Base-by-base conservation (phyloP, 257 asterid genomes). In the Lithospermum erythrorhizon region DNA sequence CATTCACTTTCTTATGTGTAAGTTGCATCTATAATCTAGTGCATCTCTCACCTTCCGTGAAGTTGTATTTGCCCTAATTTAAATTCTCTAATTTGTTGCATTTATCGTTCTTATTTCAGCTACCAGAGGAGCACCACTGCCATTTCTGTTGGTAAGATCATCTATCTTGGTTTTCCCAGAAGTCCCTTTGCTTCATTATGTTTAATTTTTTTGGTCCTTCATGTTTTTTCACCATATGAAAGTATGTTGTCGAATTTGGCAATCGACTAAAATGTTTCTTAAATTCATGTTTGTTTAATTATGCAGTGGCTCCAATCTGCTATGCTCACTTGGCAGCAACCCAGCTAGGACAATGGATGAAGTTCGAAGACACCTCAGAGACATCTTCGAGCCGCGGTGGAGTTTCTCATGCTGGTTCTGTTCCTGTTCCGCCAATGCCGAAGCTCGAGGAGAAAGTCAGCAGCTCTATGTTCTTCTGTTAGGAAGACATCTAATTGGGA, bases 111-210 rank as follows among this genome's bases (percentile, higher is more conserved):
- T 30, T 17, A 3, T 56, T 75, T 65, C 94, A 91, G 98, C 76
- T 91, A 91, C 64, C 98, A 91, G 70, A 81, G 96, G 23, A 87
- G 98, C 65, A 91, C 95, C 8, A 91, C 98, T 16, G 98, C 98
- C 25, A 87, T 91, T 10, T 91, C 98, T 35, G 81, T 91, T 21
- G 97, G 97, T 89, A 84, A 81, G 23, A 32, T 30, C 13, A 22
- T 4, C 47, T 13, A 14, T 41, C 49, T 41, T 41, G 49, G 10
- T 20, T 21, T 14, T 48, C 11, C 32, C 19, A 48, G 56, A 41
- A 23, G n/a, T 35, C 20, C 22, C 18, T 62, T 21, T 21, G 54
- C 27, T 9, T 16, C 29, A 17, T 54, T 45, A n/a, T 55, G 59
- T 19, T 57, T 51, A 9, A 16, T 22, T 16, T 21, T 19, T 17